Evolutionary conservation across 495 filamentous ascomycete species (phyloP).

Genomic region (Hypoxylon crocopeplum): DNA sequence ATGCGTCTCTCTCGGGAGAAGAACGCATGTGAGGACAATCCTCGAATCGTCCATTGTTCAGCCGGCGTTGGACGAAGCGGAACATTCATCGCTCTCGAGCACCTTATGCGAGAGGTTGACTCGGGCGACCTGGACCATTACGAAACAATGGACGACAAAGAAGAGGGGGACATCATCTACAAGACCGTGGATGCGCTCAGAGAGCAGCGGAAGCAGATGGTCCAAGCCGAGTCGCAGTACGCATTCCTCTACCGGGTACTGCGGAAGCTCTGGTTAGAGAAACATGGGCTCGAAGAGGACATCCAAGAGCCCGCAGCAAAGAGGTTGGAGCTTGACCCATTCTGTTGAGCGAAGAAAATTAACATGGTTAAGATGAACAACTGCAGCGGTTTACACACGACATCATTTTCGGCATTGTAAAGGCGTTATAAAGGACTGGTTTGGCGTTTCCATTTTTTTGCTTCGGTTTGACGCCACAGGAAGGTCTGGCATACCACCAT

Average conservation of each 20-base stretch:
- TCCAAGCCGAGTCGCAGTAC: slow-evolving; percentile 87
- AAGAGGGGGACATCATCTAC: slow-evolving; percentile 61
- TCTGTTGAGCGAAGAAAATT: slow-evolving; percentile 35
- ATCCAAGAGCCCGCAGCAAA: slow-evolving; percentile 52
- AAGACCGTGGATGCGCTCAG: slow-evolving; percentile 81
- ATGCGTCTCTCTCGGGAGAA: slow-evolving; percentile 77
- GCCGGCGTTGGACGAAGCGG: slow-evolving; percentile 94
- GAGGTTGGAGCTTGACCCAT: slow-evolving; percentile 54
- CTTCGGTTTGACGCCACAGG: not conserved
- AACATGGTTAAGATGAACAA: slow-evolving; percentile 17
- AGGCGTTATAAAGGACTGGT: slow-evolving; percentile 1
- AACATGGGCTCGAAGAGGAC: slow-evolving; percentile 49
- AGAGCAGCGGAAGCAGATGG: slow-evolving; percentile 94
- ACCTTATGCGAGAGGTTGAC: slow-evolving; percentile 81
- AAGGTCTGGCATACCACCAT: slow-evolving; percentile 12
- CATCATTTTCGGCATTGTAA: not conserved
- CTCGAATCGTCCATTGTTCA: slow-evolving; percentile 90
- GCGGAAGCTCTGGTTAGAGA: slow-evolving; percentile 70
- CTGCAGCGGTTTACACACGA: not conserved
- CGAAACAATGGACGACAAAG: slow-evolving; percentile 28
- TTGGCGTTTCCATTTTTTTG: slow-evolving; percentile 2
- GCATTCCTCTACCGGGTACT: slow-evolving; percentile 90
- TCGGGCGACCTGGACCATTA: slow-evolving; percentile 68
- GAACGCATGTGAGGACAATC: slow-evolving; percentile 68
- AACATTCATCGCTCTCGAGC: slow-evolving; percentile 94